Base-by-base conservation (phyloP, 148 eudicot genomes). In the Nepenthes mirabilis region DNA sequence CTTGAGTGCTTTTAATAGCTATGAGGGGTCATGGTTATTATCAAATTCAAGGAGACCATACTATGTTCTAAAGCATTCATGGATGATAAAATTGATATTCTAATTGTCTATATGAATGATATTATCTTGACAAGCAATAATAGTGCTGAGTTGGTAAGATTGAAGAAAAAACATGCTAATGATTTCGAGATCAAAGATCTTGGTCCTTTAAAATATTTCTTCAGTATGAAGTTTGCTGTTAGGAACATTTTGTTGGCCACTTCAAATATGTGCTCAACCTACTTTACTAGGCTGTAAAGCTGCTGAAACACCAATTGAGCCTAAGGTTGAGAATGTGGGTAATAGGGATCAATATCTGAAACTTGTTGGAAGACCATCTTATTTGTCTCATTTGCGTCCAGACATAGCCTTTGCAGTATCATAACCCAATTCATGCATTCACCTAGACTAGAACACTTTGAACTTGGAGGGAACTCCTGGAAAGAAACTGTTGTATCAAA, bases 41-140 rank as follows among this genome's bases (percentile, higher is more conserved):
- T 6, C 66, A 54, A n/a, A 7, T 34, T 37, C 37, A 53, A 37
- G 58, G 36, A 14, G 36, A 63, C 2, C 50, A 63, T 32, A 63
- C 58, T 1, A 7, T 63, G 34, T 63, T 9, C 2, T 13, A 10
- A 52, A 63, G 13, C 49, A 37, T 36, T 35, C 34, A 36, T 8
- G 4, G 45, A 37, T 5, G 36, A 14, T 2, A 63, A 43, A 43
- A 36, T 63, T 7, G 40, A 58, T n/a, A 13, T 52, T 32, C 35
- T 54, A 7, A 53, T 63, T n/a, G 45, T 63, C 2, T 62, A 52
- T 51, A 45, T 43, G 7, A 58, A 52, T 37, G 49, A 63, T 9
- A 14, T 51, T 1, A 36, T 51, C 33, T 11, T 62, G 11, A 51
- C 11, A 2, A 23, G 65, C 12, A 37, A 62, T 52, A 12, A 36